phyloP scores from a whole-genome alignment of 176 grass and related monocot genomes.

The Oryza glaberrima region DNA sequence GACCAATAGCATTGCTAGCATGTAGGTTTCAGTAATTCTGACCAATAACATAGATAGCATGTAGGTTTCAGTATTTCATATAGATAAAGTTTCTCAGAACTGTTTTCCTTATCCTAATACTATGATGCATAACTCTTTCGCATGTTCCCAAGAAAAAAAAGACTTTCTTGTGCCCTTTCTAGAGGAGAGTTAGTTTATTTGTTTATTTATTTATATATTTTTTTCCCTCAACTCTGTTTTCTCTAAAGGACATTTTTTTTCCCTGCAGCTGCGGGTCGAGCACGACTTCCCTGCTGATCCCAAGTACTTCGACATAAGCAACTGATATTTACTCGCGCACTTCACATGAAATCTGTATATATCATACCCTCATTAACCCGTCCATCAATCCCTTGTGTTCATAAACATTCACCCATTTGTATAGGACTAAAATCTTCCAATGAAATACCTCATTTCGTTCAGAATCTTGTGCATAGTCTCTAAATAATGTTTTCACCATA shows the following conservation, averaged over 20 bases:
- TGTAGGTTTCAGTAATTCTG: background rate
- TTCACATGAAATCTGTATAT: slow-evolving; percentile 59
- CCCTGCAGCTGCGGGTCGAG: slow-evolving; percentile 69
- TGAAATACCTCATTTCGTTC: slow-evolving; percentile 48
- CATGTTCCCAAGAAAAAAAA: background rate
- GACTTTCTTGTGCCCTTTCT: background rate
- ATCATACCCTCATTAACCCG: slow-evolving; percentile 48
- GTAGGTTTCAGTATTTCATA: background rate
- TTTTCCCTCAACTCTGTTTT: background rate
- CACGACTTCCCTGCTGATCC: slow-evolving; percentile 92
- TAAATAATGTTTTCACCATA: background rate
- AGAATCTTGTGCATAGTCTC: slow-evolving; percentile 20
- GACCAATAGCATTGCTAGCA: background rate
- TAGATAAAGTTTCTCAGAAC: background rate
- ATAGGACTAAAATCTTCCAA: slow-evolving; percentile 54
- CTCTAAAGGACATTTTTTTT: slow-evolving; percentile 24
- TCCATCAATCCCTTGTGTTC: slow-evolving; percentile 30
- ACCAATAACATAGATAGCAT: background rate
- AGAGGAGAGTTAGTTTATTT: background rate
- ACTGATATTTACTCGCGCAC: slow-evolving; percentile 51
- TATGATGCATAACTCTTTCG: background rate
- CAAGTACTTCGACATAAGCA: slow-evolving; percentile 96
- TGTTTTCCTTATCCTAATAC: background rate
- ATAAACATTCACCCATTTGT: slow-evolving; percentile 49
- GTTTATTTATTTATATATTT: background rate